A percentile compares a stretch with the other conserved stretches of the same genome.
phyloP scores from a whole-genome alignment of 2,329 filamentous ascomycete genomes.

The Polychaeton citri region DNA sequence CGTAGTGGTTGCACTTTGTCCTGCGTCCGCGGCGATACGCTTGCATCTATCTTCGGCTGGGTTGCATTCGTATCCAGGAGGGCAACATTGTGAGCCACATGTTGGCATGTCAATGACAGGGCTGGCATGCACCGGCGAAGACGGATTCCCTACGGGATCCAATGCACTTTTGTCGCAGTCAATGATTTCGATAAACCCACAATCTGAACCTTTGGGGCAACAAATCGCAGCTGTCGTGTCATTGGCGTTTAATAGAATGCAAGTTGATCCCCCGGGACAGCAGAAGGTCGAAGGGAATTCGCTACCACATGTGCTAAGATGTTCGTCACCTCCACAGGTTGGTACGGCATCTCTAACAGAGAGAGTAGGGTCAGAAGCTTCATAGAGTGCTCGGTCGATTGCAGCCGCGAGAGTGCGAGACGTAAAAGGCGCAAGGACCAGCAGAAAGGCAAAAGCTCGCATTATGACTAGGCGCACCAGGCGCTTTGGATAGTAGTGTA shows the following conservation, averaged over 20 bases:
- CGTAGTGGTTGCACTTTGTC: slow-evolving; percentile 1
- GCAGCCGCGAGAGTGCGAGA: neutral
- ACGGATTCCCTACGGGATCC: slow-evolving; percentile 43
- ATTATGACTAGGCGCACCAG: neutral
- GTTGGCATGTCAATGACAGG: slow-evolving; percentile 41
- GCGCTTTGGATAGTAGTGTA: neutral
- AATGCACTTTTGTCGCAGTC: slow-evolving; percentile 51
- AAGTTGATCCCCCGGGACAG: slow-evolving; percentile 43
- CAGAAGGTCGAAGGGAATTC: slow-evolving; percentile 53
- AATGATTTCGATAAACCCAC: slow-evolving; percentile 49
- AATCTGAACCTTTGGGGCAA: slow-evolving; percentile 48
- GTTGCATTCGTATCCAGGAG: slow-evolving; percentile 56
- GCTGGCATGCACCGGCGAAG: slow-evolving; percentile 52
- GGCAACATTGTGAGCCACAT: slow-evolving; percentile 54
- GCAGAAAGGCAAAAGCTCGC: too few relatives aligned
- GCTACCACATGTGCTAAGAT: slow-evolving; percentile 38
- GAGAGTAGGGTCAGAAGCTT: neutral
- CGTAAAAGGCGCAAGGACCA: neutral
- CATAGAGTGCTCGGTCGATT: neutral
- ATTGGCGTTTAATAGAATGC: slow-evolving; percentile 45
- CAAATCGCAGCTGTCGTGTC: slow-evolving; percentile 58
- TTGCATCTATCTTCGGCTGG: slow-evolving; percentile 33
- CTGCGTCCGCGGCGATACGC: slow-evolving; percentile 6
- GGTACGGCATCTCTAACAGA: slow-evolving; percentile 2
- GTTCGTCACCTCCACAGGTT: slow-evolving; percentile 3